Evolutionary conservation across 441 rosid species (phyloP).

Genomic region (Aquilaria agallochum): DNA sequence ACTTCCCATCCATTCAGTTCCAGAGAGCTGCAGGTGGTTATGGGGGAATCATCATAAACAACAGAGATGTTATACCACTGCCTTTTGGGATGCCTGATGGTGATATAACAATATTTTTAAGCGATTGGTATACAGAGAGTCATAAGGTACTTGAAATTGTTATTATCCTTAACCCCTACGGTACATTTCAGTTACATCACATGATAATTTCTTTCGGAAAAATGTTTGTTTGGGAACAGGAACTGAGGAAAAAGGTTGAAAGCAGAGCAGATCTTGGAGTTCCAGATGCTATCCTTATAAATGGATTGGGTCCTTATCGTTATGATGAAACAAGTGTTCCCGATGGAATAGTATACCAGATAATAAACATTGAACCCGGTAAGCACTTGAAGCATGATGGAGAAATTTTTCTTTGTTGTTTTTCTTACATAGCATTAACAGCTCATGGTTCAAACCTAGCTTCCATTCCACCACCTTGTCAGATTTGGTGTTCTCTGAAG

Average conservation of each 20-base stretch:
- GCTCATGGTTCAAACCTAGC: too few relatives aligned
- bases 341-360: constrained; percentile 51
- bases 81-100: constrained; percentile 76
- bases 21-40: constrained; percentile 88
- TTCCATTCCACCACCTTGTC: too few relatives aligned
- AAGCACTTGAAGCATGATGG: background rate
- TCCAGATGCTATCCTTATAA: constrained; percentile 77
- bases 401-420: constrained; percentile 1
- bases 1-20: constrained; percentile 67
- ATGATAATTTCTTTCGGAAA: constrained; percentile 12
- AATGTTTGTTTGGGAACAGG: constrained; percentile 35
- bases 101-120: constrained; percentile 61
- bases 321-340: constrained; percentile 45
- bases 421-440: background rate
- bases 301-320: constrained; percentile 77
- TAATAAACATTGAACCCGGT: constrained; percentile 79
- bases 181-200: constrained; percentile 2
- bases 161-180: constrained; percentile 13
- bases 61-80: constrained; percentile 68
- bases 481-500: too few relatives aligned
- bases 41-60: constrained; percentile 79
- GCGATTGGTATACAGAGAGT: constrained; percentile 80
- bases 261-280: constrained; percentile 47
- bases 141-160: constrained; percentile 52
- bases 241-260: constrained; percentile 65